These are phyloP conservation scores for Petunia axillaris DNA, from an alignment of 257 asterid genomes.

Conservation along the genomic window DNA sequence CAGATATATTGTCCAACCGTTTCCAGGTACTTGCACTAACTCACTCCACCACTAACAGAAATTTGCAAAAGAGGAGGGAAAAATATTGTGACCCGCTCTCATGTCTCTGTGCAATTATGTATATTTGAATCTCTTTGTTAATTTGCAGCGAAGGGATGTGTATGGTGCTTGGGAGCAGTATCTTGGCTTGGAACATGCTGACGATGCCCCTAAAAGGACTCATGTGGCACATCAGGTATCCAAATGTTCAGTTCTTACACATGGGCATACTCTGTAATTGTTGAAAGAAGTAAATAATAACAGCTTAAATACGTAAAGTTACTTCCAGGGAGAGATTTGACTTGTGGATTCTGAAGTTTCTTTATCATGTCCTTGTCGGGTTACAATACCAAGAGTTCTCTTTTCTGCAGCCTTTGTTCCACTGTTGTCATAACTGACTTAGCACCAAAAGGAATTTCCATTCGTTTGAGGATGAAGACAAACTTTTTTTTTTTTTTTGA, in stretches of 20 bases:
- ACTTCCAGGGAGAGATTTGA: conserved; percentile 4
- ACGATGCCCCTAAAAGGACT: conserved; percentile 49
- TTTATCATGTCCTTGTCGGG: background rate
- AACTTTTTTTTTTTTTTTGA: too few relatives aligned
- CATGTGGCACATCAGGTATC: conserved; percentile 53
- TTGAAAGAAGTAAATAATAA: background rate
- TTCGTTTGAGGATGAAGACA: too few relatives aligned
- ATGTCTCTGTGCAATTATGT: background rate
- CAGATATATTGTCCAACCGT: conserved; percentile 51
- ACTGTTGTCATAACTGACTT: too few relatives aligned
- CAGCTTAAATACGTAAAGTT: conserved; percentile 4
- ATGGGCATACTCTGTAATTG: background rate
- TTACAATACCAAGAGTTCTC: conserved; percentile 3
- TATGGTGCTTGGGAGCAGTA: conserved; percentile 59
- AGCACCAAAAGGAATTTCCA: too few relatives aligned
- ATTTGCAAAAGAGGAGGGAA: background rate
- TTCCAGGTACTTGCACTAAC: conserved; percentile 49
- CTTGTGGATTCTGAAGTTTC: background rate
- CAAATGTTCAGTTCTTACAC: background rate
- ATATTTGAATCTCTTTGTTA: conserved; percentile 13
- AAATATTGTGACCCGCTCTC: background rate
- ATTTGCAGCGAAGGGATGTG: conserved; percentile 45
- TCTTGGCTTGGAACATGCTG: conserved; percentile 65
- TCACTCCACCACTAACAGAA: conserved; percentile 17
- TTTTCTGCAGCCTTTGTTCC: background rate